Conservation (phyloP, 2,329 filamentous ascomycete genomes). For the Zalaria sp. region DNA sequence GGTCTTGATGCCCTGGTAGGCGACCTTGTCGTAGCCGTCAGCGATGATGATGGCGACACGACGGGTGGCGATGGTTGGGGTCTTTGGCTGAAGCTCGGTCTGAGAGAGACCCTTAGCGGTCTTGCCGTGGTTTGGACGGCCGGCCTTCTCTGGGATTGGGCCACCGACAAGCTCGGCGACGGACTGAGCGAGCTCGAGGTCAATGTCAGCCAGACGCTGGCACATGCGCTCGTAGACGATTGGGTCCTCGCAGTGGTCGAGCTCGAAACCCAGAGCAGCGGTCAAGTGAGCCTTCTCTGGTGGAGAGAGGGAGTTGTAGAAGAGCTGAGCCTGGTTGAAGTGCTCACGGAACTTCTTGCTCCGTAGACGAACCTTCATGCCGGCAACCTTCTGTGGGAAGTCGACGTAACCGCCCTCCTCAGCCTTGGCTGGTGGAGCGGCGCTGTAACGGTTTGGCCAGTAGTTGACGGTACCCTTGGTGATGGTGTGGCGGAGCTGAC, state of each 20-base stretch:
- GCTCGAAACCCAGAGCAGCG: conserved; percentile 51
- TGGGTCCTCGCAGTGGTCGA: conserved; percentile 71
- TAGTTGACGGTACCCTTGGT: conserved; percentile 62
- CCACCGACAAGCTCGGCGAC: conserved; percentile 60
- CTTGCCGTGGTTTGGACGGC: conserved; percentile 48
- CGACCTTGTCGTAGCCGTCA: conserved; percentile 57
- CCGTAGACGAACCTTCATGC: conserved; percentile 55
- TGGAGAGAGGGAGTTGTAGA: conserved; percentile 62
- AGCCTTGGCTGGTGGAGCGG: conserved; percentile 45
- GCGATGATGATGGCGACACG: conserved; percentile 63
- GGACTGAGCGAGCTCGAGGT: conserved; percentile 51
- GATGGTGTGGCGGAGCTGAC: conserved; percentile 58
- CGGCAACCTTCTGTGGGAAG: conserved; percentile 48
- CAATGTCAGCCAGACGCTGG: conserved; percentile 56
- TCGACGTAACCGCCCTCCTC: conserved; percentile 57
- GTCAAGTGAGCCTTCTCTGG: conserved; percentile 52
- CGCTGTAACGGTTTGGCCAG: conserved; percentile 60
- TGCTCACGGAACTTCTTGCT: conserved; percentile 68
- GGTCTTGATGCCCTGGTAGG: conserved; percentile 51
- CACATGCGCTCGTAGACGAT: conserved; percentile 60
- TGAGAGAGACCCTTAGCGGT: conserved; percentile 57
- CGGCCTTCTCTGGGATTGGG: conserved; percentile 38
- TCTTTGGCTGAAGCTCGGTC: conserved; percentile 47
- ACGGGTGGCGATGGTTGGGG: conserved; percentile 55
- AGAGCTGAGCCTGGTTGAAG: conserved; percentile 63